Percentiles rank a stretch among this genome's conserved stretches.
Evolutionary conservation across 2,329 filamentous ascomycete genomes (phyloP).

Genomic region (Penicillium sp.): DNA sequence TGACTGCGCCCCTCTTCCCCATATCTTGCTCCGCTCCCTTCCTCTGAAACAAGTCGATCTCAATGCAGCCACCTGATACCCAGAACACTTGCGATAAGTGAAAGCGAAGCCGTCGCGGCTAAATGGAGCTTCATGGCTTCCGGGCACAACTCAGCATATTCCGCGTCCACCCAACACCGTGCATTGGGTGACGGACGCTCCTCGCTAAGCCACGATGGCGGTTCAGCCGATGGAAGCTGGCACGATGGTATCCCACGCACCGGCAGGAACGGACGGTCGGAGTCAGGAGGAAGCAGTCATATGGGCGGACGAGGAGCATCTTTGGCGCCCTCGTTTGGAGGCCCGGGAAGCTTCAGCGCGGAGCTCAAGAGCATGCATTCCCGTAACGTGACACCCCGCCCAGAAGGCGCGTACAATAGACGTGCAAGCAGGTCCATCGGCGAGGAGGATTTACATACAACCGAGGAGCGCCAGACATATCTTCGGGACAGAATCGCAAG

Average conservation of each 20-base stretch:
- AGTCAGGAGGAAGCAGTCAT: constrained; percentile 60
- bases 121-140: constrained; percentile 51
- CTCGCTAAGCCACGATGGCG: constrained; percentile 42
- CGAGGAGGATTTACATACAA: constrained; percentile 61
- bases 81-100: constrained; percentile 34
- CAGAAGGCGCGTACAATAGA: constrained; percentile 57
- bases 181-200: constrained; percentile 40
- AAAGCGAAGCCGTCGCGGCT: constrained; percentile 38
- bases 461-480: constrained; percentile 73
- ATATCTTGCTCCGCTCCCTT: constrained; percentile 25
- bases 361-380: constrained; percentile 74
- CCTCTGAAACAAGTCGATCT: constrained; percentile 14
- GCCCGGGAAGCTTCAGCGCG: constrained; percentile 83
- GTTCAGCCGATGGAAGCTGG: constrained; percentile 42
- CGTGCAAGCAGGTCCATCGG: constrained; percentile 53
- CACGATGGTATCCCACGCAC: constrained; percentile 34
- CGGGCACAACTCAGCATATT: constrained; percentile 45
- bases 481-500: constrained; percentile 86
- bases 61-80: constrained; percentile 36
- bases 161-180: constrained; percentile 45
- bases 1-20: constrained; percentile 28
- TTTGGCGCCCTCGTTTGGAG: constrained; percentile 54
- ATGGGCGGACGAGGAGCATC: constrained; percentile 63
- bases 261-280: constrained; percentile 51
- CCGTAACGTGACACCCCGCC: constrained; percentile 61